Conservation (phyloP, 2,329 filamentous ascomycete species). For the Acephala macrosclerotiorum region DNA sequence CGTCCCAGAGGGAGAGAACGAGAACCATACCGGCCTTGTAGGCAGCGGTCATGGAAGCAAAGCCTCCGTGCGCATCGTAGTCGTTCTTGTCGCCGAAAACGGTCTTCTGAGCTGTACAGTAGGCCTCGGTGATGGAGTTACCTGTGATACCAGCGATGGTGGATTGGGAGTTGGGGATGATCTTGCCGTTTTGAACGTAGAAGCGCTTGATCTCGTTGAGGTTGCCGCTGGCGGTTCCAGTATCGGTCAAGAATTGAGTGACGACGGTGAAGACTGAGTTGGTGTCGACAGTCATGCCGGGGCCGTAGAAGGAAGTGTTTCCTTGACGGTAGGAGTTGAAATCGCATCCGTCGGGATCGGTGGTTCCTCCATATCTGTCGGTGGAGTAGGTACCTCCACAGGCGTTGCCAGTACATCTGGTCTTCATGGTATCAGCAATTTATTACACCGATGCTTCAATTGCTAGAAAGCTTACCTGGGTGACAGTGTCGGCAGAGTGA, state of each 20-base stretch:
- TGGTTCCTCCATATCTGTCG: slow-evolving; percentile 60
- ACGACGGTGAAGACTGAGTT: slow-evolving; percentile 62
- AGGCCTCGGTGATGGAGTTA: slow-evolving; percentile 62
- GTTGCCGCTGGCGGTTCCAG: slow-evolving; percentile 55
- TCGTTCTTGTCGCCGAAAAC: slow-evolving; percentile 60
- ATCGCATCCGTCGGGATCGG: slow-evolving; percentile 68
- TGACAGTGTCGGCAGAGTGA: slow-evolving; percentile 58
- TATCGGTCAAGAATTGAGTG: slow-evolving; percentile 63
- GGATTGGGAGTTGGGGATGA: slow-evolving; percentile 58
- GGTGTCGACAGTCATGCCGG: slow-evolving; percentile 61
- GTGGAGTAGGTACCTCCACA: slow-evolving; percentile 49
- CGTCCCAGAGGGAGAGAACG: slow-evolving; percentile 65
- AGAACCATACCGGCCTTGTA: slow-evolving; percentile 67
- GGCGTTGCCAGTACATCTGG: slow-evolving; percentile 50
- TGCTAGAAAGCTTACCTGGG: slow-evolving; percentile 30
- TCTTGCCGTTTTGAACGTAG: slow-evolving; percentile 62
- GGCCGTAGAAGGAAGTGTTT: slow-evolving; percentile 62
- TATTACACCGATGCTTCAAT: no score
- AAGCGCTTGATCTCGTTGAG: slow-evolving; percentile 62
- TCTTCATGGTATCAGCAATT: slow-evolving; percentile 25
- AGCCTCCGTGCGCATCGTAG: slow-evolving; percentile 63
- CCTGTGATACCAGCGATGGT: slow-evolving; percentile 54
- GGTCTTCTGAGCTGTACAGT: slow-evolving; percentile 63
- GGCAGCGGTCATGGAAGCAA: slow-evolving; percentile 61
- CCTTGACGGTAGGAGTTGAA: slow-evolving; percentile 68